Evolutionary conservation across 768 basidiomycete species (phyloP).

Genomic region (button mushroom (Agaricus bisporus)): DNA sequence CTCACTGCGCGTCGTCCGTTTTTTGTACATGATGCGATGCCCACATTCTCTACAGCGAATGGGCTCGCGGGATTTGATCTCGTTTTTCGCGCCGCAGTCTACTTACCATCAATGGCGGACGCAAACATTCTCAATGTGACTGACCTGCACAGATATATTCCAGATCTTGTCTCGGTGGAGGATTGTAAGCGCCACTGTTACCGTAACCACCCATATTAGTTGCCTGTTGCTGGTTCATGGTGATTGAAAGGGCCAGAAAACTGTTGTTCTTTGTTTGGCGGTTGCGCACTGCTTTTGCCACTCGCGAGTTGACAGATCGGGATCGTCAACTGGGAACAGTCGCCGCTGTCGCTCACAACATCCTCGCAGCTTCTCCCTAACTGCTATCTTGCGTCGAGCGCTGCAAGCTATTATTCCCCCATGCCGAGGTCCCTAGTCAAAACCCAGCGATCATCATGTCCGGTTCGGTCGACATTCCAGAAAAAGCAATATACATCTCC

Average conservation of each 20-base stretch:
- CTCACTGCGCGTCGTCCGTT: constrained; percentile 89
- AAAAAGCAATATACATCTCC: constrained; percentile 34
- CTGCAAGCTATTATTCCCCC: background rate
- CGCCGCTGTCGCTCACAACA: too few relatives aligned
- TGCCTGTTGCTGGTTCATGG: constrained; percentile 23
- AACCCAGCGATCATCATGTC: background rate
- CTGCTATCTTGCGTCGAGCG: background rate
- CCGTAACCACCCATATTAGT: constrained; percentile 12
- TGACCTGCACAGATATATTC: constrained; percentile 85
- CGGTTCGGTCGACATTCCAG: constrained; percentile 9
- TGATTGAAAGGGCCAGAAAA: constrained; percentile 13
- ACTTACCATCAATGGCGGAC: background rate
- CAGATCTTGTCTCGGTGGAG: constrained; percentile 55
- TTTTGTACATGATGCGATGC: constrained; percentile 99
- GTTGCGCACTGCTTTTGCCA: background rate
- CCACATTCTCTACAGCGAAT: constrained; percentile 96
- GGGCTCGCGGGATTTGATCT: constrained; percentile 85
- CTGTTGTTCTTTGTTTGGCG: constrained; percentile 8
- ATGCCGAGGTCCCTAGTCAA: background rate
- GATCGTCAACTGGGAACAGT: too few relatives aligned
- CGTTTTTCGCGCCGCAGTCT: constrained; percentile 93
- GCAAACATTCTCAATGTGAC: constrained; percentile 12
- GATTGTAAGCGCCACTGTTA: constrained; percentile 24
- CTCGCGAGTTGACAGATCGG: too few relatives aligned
- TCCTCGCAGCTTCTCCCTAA: background rate